phyloP scores from a whole-genome alignment of 2,329 filamentous ascomycete species.

The Clonostachys byssicola region DNA sequence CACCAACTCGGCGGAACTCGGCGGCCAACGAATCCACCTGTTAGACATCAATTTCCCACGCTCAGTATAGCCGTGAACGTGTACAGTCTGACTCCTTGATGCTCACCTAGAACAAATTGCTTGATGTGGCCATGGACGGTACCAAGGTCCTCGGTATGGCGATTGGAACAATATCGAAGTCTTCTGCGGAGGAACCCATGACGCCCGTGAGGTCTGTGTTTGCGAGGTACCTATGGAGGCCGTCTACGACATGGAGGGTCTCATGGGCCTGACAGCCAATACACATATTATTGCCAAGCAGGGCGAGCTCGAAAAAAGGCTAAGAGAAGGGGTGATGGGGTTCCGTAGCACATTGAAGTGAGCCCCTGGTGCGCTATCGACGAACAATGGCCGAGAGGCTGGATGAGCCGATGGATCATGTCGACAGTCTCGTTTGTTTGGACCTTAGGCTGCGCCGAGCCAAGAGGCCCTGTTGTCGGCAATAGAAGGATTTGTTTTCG shows the following conservation, averaged over 20 bases:
- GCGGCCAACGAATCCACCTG: neutral
- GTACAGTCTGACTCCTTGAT: constrained; percentile 3
- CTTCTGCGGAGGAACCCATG: constrained; percentile 6
- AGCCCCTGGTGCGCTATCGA: too few species aligned
- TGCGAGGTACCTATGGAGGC: constrained; percentile 4
- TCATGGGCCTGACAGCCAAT: too few species aligned
- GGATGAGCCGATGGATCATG: too few species aligned
- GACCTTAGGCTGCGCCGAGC: too few species aligned
- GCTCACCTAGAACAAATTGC: neutral
- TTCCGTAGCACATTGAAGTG: too few species aligned
- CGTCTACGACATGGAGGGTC: neutral
- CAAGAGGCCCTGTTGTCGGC: too few species aligned
- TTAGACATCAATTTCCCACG: constrained; percentile 4
- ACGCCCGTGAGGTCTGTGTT: constrained; percentile 2
- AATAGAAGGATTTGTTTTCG: too few species aligned
- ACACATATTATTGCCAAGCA: too few species aligned
- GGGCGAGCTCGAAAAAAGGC: too few species aligned
- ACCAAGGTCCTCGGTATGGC: constrained; percentile 7
- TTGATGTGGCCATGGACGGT: constrained; percentile 4
- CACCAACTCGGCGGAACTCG: neutral
- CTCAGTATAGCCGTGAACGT: constrained; percentile 4
- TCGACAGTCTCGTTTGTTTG: too few species aligned
- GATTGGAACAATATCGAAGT: constrained; percentile 10
- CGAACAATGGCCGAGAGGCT: too few species aligned
- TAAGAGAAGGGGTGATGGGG: too few species aligned